phyloP scores from a whole-genome alignment of 2,329 filamentous ascomycete species.

The Talaromyces funiculosus region DNA sequence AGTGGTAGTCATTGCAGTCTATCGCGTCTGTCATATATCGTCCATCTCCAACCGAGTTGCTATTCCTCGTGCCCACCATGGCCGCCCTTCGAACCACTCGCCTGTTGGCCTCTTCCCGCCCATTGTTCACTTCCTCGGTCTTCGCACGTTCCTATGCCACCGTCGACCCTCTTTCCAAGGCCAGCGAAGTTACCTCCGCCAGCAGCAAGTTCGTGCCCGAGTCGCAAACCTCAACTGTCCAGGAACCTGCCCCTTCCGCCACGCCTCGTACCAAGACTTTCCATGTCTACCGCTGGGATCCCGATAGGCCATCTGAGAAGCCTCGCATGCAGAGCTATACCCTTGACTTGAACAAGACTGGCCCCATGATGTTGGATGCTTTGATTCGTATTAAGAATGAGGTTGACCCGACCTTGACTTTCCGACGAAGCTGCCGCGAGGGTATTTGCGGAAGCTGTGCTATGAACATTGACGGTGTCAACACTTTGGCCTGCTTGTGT shows the following conservation, averaged over 20 bases:
- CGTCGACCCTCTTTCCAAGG: conserved; percentile 32
- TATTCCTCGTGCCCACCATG: conserved; percentile 30
- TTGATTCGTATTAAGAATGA: conserved; percentile 99
- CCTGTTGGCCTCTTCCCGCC: conserved; percentile 38
- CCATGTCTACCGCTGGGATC: conserved; percentile 98
- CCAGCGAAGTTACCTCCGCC: conserved; percentile 24
- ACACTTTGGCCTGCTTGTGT: conserved; percentile 97
- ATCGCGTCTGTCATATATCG: not conserved
- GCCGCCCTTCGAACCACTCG: conserved; percentile 46
- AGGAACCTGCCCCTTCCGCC: conserved; percentile 55
- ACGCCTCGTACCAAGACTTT: conserved; percentile 78
- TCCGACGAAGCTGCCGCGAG: conserved; percentile 92
- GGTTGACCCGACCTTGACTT: conserved; percentile 91
- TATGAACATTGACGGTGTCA: conserved; percentile 99
- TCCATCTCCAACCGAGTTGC: not conserved
- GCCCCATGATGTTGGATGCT: conserved; percentile 96
- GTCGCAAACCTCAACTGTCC: conserved; percentile 54
- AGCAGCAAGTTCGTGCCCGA: conserved; percentile 36
- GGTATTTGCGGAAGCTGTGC: conserved; percentile 98
- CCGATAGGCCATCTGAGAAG: conserved; percentile 86
- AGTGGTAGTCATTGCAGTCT: not conserved
- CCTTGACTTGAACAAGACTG: conserved; percentile 96
- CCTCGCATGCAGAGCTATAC: conserved; percentile 93
- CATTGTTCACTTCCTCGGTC: conserved; percentile 34
- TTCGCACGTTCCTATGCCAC: conserved; percentile 44